These are phyloP conservation scores for Lithohypha guttulata DNA, from an alignment of 2,329 filamentous ascomycete genomes.

Conservation along the genomic window DNA sequence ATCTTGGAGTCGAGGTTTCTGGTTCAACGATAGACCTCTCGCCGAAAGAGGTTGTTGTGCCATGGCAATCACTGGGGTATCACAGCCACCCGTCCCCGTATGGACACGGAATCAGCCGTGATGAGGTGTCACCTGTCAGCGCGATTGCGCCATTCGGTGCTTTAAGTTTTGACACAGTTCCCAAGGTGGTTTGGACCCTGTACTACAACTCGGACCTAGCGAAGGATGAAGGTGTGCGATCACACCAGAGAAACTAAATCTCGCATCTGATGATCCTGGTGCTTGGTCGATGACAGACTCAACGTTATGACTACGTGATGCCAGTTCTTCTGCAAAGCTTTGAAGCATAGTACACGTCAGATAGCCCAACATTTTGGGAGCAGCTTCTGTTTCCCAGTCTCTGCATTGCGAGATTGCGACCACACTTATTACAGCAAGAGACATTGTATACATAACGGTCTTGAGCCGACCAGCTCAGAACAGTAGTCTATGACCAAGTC, in stretches of 20 bases:
- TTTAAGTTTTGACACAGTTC: background rate
- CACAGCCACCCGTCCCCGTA: background rate
- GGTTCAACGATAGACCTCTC: background rate
- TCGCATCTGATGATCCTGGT: constrained; percentile 3
- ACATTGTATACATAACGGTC: too few species aligned
- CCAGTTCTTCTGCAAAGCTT: too few species aligned
- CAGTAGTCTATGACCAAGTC: too few species aligned
- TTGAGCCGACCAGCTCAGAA: too few species aligned
- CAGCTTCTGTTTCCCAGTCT: too few species aligned
- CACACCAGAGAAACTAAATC: constrained; percentile 5
- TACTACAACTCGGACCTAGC: background rate
- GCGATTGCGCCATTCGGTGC: constrained; percentile 8
- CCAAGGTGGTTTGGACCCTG: constrained; percentile 1
- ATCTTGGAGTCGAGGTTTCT: too few species aligned
- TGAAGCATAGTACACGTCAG: too few species aligned
- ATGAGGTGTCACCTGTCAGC: constrained; percentile 6
- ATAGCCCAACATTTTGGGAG: too few species aligned
- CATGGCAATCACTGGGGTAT: background rate
- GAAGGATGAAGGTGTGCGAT: constrained; percentile 3
- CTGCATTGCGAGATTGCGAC: too few species aligned
- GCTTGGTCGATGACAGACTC: too few species aligned
- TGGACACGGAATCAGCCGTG: constrained; percentile 10
- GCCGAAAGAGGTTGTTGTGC: background rate
- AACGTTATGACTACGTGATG: too few species aligned
- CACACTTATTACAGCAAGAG: too few species aligned